Conservation (phyloP, 2,329 filamentous ascomycete species). For the Exophiala sideris region DNA sequence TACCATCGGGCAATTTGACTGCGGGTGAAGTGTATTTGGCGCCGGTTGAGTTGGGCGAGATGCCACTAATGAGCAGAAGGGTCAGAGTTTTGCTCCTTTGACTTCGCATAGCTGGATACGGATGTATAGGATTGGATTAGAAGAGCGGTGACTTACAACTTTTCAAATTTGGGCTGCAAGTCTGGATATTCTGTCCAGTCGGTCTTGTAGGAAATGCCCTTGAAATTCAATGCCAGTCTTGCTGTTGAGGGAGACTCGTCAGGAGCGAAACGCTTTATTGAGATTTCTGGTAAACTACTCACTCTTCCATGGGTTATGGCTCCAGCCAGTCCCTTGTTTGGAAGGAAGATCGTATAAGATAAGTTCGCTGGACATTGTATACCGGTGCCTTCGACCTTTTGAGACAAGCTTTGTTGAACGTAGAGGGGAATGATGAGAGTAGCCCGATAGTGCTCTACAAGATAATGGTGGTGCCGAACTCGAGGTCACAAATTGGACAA, state of each 20-base stretch:
- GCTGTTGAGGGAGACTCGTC: conserved; percentile 41
- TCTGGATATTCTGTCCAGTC: conserved; percentile 69
- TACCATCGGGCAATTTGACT: conserved; percentile 54
- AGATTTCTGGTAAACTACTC: conserved; percentile 23
- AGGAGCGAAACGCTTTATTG: conserved; percentile 4
- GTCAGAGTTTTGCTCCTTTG: not conserved
- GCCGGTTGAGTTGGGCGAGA: conserved; percentile 46
- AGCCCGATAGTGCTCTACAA: too few relatives aligned
- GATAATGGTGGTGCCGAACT: too few relatives aligned
- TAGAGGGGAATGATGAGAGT: too few relatives aligned
- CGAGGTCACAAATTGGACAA: too few relatives aligned
- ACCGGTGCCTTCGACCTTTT: not conserved
- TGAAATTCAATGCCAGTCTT: conserved; percentile 65
- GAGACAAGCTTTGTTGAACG: not conserved
- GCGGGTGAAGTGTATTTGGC: conserved; percentile 55
- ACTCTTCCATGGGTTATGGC: conserved; percentile 71
- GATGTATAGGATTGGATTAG: not conserved
- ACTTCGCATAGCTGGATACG: not conserved
- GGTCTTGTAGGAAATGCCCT: conserved; percentile 64
- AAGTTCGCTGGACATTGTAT: conserved; percentile 35
- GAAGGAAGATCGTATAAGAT: conserved; percentile 63
- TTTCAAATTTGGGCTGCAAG: conserved; percentile 54
- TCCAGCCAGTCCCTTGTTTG: conserved; percentile 55
- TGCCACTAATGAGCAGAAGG: conserved; percentile 29
- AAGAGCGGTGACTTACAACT: conserved; percentile 35